Base-by-base conservation (phyloP, 2,329 filamentous ascomycete species). In the Scedosporium dehoogii region DNA sequence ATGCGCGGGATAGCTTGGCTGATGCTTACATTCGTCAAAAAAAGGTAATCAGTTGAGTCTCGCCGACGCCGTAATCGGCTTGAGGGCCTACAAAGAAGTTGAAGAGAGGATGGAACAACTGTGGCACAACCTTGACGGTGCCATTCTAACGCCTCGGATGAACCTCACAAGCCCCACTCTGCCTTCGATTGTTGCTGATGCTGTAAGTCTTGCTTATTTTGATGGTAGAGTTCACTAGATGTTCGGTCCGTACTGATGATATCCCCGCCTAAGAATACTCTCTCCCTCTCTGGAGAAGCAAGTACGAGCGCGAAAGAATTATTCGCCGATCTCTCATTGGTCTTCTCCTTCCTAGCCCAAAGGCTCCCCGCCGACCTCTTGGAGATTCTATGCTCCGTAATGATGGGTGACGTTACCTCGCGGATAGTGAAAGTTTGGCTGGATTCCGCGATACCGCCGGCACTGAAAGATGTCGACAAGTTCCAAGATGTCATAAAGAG, bases 401-500 rank as follows among this genome's bases (percentile, higher is more conserved):
- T 97, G 71, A 83, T 96, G 72, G 86, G 86, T 0, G 79, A 83
- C 46, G 74, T 96, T 9, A 81, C 87, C 7, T 80, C 84, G 5
- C 83, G 84, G 23, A 79, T 97, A 10, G 87, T 91, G 48, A 82
- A 82, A 4, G 79, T 82, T 4, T 96, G 91, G 88, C 81, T 99
- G 6, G 84, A 90, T 38, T 81, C 85, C 14, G 84, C 86, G 1
- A 87, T 99, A 0, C 93, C 94, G 1, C 79, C 87, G 1, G 87
- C 89, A 0, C 78, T 96, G 10, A 79, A 82, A 10, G 86, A 88
- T 10, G 86, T 97, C 73, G 78, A 79, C 7, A 78, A 77, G 1
- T 97, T 96, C 69, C 86, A 96, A 68, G 76, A 78, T 1, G 82
- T 86, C 6, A 81, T 96, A n/a, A 79, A 83, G 46, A 78, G 83